Percentiles rank a stretch among this genome's conserved stretches.
Conservation (phyloP, 2,329 filamentous ascomycete genomes). For the Trichophyton simii region DNA sequence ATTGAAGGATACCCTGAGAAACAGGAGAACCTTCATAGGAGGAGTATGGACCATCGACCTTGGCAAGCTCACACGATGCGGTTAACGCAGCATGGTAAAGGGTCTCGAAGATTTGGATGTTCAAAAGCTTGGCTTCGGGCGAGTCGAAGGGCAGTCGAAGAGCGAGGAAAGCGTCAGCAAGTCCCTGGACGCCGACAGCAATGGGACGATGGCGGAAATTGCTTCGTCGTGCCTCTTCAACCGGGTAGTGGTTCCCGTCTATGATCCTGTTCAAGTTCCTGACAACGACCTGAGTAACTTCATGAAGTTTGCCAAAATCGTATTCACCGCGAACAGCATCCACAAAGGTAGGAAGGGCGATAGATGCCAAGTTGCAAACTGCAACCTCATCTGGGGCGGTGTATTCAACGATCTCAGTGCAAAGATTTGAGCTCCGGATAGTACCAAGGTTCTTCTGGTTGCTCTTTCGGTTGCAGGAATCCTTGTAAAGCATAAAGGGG, state of each 20-base stretch:
- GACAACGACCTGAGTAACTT: conserved; percentile 82
- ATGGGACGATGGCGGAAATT: conserved; percentile 96
- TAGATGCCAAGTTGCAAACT: conserved; percentile 92
- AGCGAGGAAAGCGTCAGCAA: conserved; percentile 95
- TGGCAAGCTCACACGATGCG: conserved; percentile 74
- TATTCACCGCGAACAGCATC: conserved; percentile 75
- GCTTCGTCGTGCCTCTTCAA: conserved; percentile 81
- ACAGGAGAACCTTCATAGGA: conserved; percentile 89
- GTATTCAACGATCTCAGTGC: conserved; percentile 98
- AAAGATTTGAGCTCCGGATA: conserved; percentile 96
- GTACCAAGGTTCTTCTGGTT: conserved; percentile 99
- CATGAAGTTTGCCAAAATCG: conserved; percentile 93
- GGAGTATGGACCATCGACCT: conserved; percentile 70
- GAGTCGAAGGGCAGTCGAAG: conserved; percentile 96
- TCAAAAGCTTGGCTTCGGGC: conserved; percentile 80
- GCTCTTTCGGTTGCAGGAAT: conserved; percentile 95
- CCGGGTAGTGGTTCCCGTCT: conserved; percentile 97
- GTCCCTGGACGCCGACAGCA: conserved; percentile 91
- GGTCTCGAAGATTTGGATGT: conserved; percentile 98
- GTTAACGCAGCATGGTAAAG: conserved; percentile 95
- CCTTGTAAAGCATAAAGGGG: conserved; percentile 99
- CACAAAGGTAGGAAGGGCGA: conserved; percentile 82
- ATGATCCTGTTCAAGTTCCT: conserved; percentile 98
- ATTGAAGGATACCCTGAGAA: conserved; percentile 91
- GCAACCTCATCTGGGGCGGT: conserved; percentile 94